Base-by-base conservation (phyloP, 225 moss, liverwort and hornwort species). In the Straminergon stramineum region DNA sequence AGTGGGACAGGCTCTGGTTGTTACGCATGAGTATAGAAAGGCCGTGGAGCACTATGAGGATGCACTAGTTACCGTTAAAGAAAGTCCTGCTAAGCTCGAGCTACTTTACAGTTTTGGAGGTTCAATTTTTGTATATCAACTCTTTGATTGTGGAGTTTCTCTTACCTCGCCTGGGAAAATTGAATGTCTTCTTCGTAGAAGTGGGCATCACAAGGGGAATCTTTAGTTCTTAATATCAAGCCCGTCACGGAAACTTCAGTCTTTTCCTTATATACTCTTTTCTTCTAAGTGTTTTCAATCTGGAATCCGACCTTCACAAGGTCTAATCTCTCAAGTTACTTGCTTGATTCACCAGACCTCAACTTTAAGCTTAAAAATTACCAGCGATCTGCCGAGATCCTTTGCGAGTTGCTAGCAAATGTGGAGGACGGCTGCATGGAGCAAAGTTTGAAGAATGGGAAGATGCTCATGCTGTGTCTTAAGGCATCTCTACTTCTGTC, bases 401-500 rank as follows among this genome's bases (percentile, higher is more conserved):
- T 97, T 76, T 93, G 94, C 62, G 91, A 94, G 75, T 87, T 98
- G 94, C 90, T 97, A 48, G 92, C 91, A 84, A 95, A 85, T 60
- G 95, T 93, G 78, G 95, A 93, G 48, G 93, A 93, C 62, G 89
- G 91, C n/a, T 89, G 91, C 67, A 82, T 92, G 81, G 90, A 95
- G 87, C 89, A 88, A 86, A 93, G 93, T 74, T 74, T 90, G 71
- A 95, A 91, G 75, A 91, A 93, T 84, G 92, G 93, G 32, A 92
- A 94, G 65, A 91, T 91, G 43, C 91, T 98, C 65, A 92, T 98
- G 88, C 60, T 96, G 11, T 97, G 96, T 89, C 93, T 98, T 5
- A 94, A 94, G 91, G 96, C 96, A 78, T 96, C 98, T 84, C 87
- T 98, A 65, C 97, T 98, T 67, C 85, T 98, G 26, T 95, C 95